Evolutionary conservation across 441 rosid species (phyloP).

Genomic region (Gossypium trilobum): DNA sequence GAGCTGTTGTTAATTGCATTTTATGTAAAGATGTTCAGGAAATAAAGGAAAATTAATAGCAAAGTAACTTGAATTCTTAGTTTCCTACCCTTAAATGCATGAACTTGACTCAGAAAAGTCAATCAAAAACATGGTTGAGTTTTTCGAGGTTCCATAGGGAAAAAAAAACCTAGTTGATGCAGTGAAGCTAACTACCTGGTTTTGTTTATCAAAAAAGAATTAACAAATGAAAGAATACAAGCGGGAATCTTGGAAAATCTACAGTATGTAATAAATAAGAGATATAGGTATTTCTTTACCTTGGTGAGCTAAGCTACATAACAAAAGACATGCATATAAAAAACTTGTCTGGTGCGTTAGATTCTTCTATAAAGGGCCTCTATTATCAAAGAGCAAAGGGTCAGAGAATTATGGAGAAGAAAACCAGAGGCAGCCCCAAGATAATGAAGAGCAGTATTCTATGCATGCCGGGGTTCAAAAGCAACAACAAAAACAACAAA

Average conservation of each 20-base stretch:
- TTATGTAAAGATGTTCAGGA: neutral
- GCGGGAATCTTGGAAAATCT: neutral
- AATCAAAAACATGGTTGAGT: neutral
- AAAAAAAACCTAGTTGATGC: neutral
- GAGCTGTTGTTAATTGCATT: neutral
- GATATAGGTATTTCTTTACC: neutral
- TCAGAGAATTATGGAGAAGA: slow-evolving; percentile 23
- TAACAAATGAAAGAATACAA: neutral
- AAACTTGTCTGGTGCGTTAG: slow-evolving; percentile 15
- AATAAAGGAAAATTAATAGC: neutral
- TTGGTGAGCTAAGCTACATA: slow-evolving; percentile 6
- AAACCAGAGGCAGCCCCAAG: slow-evolving; percentile 12
- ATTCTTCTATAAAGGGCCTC: slow-evolving; percentile 20
- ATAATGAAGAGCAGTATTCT: slow-evolving; percentile 35
- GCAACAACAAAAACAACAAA: slow-evolving; percentile 22
- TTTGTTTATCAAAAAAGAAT: neutral
- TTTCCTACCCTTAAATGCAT: neutral
- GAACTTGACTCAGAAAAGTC: neutral
- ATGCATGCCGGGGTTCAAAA: slow-evolving; percentile 48
- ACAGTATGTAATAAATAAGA: neutral
- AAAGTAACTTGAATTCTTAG: neutral
- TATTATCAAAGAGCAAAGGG: neutral
- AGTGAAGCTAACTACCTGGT: neutral
- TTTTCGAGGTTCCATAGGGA: neutral
- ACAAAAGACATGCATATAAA: slow-evolving; percentile 8